A percentile compares a stretch with the other conserved stretches of the same genome.
Evolutionary conservation across 2,329 filamentous ascomycete species (phyloP).

Genomic region (Escovopsis sp.): DNA sequence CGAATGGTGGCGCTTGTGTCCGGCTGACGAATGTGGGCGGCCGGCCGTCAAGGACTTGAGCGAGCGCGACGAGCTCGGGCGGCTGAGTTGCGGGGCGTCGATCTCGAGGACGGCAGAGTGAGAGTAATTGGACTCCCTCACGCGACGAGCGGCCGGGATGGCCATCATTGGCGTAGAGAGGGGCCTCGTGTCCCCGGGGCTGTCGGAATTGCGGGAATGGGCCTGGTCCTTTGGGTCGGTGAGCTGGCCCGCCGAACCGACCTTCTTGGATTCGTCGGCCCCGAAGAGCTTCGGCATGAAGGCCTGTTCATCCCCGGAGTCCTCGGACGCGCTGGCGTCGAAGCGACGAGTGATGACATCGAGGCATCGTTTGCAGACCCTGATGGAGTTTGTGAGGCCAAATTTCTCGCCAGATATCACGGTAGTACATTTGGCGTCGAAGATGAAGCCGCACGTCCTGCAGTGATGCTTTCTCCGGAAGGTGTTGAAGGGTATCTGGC

Average conservation of each 20-base stretch:
- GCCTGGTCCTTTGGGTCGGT: conserved; percentile 26
- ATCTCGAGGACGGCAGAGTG: conserved; percentile 84
- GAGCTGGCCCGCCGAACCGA: conserved; percentile 12
- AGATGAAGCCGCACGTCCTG: conserved; percentile 92
- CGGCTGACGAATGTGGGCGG: conserved; percentile 57
- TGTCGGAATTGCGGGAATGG: conserved; percentile 24
- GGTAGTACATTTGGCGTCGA: conserved; percentile 89
- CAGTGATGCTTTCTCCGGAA: conserved; percentile 96
- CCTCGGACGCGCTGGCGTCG: conserved; percentile 75
- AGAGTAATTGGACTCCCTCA: conserved; percentile 69
- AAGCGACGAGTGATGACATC: conserved; percentile 81
- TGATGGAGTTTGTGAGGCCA: conserved; percentile 67
- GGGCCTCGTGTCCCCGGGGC: conserved; percentile 34
- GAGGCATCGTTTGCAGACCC: conserved; percentile 88
- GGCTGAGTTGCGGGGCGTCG: conserved; percentile 63
- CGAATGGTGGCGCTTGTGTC: conserved; percentile 76
- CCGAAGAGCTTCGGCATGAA: conserved; percentile 52
- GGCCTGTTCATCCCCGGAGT: conserved; percentile 65
- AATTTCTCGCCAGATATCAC: conserved; percentile 81
- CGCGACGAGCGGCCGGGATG: conserved; percentile 48
- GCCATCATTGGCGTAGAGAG: conserved; percentile 58
- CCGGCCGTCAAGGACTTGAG: conserved; percentile 56
- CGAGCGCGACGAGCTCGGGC: conserved; percentile 90
- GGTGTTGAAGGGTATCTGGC: conserved; percentile 77
- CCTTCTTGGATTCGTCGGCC: conserved; percentile 33